Evolutionary conservation across 495 filamentous ascomycete species (phyloP), one percentile per base, ranked within the genome.

Genomic region (Aspergillus affinis): DNA sequence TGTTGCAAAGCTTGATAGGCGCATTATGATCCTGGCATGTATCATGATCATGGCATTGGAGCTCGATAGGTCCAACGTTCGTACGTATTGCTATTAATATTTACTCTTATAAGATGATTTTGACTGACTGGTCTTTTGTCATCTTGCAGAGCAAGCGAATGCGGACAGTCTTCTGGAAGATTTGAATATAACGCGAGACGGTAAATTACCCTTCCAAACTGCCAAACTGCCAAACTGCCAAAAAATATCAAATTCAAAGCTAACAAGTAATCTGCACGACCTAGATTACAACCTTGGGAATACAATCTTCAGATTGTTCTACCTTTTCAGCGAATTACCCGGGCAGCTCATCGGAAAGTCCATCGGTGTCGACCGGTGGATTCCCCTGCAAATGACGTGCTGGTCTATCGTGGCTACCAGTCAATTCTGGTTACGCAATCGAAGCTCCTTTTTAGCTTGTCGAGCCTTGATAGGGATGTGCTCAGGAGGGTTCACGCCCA

Each of bases 301-400:
- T 41, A 73, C 65, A 0, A 53, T 71, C 4, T 73, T 66, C 50
- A 60, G 58, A 13, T 50, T 70, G 9, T 65, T 62, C 19, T 74
- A 65, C 23, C 63, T 70, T 8, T 49, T 65, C 4, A 62, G 64
- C 58, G 86, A 86, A 72, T 86, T 89, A 65, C 87, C 87, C 0
- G 88, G 86, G 0, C 87, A 90, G 63, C 75, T 90, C 0, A 70
- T 89, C 48, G 77, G 74, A 49, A 90, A 90, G 64, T 78, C 77
- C 63, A 60, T 91, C 20, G 90, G 90, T 0, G 86, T 88, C 0
- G 89, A 92, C 69, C 78, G 80, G 19, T 93, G 89, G 87, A 89
- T 93, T 48, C 89, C 90, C 0, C 72, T 83, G 10, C 88, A 91
- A 65, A 91, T 91, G 78, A 72, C 87, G 0, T 72, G 82, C 0